These are phyloP conservation scores for Trichothecium sympodiale DNA, from an alignment of 2,329 filamentous ascomycete genomes.

Conservation along the genomic window DNA sequence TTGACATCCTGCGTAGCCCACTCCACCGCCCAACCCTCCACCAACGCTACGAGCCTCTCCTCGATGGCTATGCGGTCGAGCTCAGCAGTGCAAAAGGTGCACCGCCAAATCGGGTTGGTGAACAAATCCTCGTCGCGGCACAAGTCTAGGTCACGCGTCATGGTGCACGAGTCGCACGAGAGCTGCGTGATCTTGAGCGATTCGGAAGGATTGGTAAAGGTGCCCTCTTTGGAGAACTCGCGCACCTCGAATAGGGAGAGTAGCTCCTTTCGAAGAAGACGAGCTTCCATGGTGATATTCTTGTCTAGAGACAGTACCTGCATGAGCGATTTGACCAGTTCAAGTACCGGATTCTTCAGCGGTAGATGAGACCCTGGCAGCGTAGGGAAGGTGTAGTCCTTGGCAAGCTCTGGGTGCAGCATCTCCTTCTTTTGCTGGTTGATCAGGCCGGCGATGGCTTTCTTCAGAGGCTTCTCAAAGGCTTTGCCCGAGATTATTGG, in stretches of 20 bases:
- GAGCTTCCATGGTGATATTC: slow-evolving; percentile 78
- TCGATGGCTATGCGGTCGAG: slow-evolving; percentile 75
- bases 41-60: slow-evolving; percentile 65
- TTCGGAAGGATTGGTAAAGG: slow-evolving; percentile 76
- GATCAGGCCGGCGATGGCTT: slow-evolving; percentile 74
- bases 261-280: slow-evolving; percentile 79
- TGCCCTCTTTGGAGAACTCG: slow-evolving; percentile 82
- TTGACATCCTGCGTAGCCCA: slow-evolving; percentile 89
- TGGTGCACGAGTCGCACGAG: slow-evolving; percentile 83
- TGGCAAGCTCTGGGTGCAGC: slow-evolving; percentile 75
- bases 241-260: slow-evolving; percentile 85
- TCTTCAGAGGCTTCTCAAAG: slow-evolving; percentile 84
- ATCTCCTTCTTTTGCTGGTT: slow-evolving; percentile 79
- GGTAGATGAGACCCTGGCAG: slow-evolving; percentile 59
- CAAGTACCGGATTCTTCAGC: slow-evolving; percentile 60
- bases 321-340: slow-evolving; percentile 87
- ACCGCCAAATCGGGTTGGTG: slow-evolving; percentile 47
- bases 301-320: slow-evolving; percentile 87
- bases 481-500: slow-evolving; percentile 62
- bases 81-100: slow-evolving; percentile 61
- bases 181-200: slow-evolving; percentile 63
- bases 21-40: slow-evolving; percentile 63
- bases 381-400: slow-evolving; percentile 75
- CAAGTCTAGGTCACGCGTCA: slow-evolving; percentile 79
- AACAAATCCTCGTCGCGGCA: slow-evolving; percentile 81